phyloP scores from a whole-genome alignment of 2,329 filamentous ascomycete species.

The Aureobasidium subglaciale region DNA sequence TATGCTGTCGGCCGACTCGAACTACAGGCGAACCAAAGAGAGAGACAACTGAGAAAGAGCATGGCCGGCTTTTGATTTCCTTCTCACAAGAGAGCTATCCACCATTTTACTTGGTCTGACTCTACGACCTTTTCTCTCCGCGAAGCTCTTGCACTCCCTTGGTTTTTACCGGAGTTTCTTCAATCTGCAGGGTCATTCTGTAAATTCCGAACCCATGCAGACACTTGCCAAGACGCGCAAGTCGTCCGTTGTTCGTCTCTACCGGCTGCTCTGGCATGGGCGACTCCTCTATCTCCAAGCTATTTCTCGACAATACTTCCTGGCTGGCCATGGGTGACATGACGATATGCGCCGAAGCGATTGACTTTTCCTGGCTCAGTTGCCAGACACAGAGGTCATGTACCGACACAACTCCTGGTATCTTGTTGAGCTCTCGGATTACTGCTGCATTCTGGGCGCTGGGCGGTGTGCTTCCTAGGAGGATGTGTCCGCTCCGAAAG shows the following conservation, averaged over 20 bases:
- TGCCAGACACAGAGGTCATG: slow-evolving; percentile 71
- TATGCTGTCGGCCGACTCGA: slow-evolving; percentile 83
- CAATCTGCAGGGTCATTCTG: slow-evolving; percentile 9
- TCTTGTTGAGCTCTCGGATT: slow-evolving; percentile 61
- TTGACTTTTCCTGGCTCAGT: slow-evolving; percentile 60
- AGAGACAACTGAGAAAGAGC: slow-evolving; percentile 65
- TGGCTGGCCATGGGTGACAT: slow-evolving; percentile 35
- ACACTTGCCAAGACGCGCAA: slow-evolving; percentile 1
- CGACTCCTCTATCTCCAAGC: neutral
- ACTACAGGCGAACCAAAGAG: slow-evolving; percentile 72
- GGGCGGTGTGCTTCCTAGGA: slow-evolving; percentile 59
- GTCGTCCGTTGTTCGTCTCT: slow-evolving; percentile 5
- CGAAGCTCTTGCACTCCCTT: neutral
- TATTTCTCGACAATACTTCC: neutral
- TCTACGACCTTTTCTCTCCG: neutral
- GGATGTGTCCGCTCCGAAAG: slow-evolving; percentile 55
- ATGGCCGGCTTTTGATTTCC: slow-evolving; percentile 43
- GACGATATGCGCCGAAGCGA: slow-evolving; percentile 64
- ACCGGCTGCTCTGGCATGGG: neutral
- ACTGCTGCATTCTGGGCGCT: slow-evolving; percentile 57
- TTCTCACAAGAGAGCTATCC: neutral
- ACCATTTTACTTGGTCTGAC: neutral
- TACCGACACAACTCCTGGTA: slow-evolving; percentile 58
- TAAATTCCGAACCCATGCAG: slow-evolving; percentile 11
- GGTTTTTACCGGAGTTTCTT: neutral